Conservation (phyloP, 108 stramenopile species). For the Cyclotella baltica region DNA sequence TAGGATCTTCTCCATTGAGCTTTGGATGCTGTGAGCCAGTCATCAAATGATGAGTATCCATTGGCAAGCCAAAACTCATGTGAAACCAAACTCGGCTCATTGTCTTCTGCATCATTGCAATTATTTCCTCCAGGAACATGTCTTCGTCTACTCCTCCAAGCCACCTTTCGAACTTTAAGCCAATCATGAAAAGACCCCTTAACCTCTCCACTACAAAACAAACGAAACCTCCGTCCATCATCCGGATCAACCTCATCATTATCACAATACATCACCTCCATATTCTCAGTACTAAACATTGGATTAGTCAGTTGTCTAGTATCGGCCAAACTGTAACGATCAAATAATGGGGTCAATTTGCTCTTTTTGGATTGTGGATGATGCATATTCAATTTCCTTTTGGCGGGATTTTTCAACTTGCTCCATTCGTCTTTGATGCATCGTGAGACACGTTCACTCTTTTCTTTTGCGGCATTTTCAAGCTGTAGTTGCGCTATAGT, state of each 20-base stretch:
- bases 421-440: slow-evolving; percentile 8
- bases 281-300: no score
- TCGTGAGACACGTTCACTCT: slow-evolving; percentile 4
- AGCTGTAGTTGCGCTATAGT: neutral
- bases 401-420: neutral
- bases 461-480: neutral
- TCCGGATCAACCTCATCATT: slow-evolving; percentile 54
- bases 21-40: slow-evolving; percentile 60
- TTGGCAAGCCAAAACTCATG: slow-evolving; percentile 75
- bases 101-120: neutral
- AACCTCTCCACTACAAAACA: slow-evolving; percentile 32
- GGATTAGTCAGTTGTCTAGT: slow-evolving; percentile 31
- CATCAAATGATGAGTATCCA: slow-evolving; percentile 62
- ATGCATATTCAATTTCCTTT: neutral
- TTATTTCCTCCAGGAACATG: neutral
- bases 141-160: slow-evolving; percentile 51
- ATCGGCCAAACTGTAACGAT: slow-evolving; percentile 14
- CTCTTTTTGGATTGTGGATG: neutral
- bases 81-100: slow-evolving; percentile 23
- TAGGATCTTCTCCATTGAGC: slow-evolving; percentile 67
- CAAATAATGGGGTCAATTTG: neutral
- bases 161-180: slow-evolving; percentile 56
- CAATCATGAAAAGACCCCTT: slow-evolving; percentile 46
- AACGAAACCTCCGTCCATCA: slow-evolving; percentile 49
- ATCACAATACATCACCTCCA: slow-evolving; percentile 63